Percentiles rank a stretch among this genome's conserved stretches.
Evolutionary conservation across 306 rosid genomes (phyloP).

Genomic region (Castanea crenata): DNA sequence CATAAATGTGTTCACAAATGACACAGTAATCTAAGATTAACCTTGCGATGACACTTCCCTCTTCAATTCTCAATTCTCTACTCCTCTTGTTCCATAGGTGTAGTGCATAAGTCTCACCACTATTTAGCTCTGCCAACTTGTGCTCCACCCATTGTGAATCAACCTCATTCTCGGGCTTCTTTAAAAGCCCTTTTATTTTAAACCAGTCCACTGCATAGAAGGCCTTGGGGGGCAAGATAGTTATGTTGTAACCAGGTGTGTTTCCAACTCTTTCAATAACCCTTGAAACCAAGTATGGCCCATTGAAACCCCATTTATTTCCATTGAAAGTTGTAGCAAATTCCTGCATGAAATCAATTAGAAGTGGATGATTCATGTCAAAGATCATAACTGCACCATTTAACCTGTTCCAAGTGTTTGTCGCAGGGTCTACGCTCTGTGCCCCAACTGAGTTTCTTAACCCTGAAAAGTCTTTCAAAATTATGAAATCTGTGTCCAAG

Average conservation of each 20-base stretch:
- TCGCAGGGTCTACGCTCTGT: no score
- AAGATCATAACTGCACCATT: no score
- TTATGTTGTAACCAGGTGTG: background rate
- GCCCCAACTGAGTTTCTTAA: no score
- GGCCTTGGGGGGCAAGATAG: background rate
- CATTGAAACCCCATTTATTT: background rate
- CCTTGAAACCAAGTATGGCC: background rate
- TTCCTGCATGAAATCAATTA: background rate
- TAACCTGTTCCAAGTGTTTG: no score
- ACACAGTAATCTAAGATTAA: background rate
- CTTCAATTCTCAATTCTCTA: background rate
- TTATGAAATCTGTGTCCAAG: background rate
- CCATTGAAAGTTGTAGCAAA: background rate
- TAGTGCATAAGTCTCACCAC: background rate
- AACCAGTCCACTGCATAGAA: background rate
- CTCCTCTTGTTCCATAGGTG: background rate
- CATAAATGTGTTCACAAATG: no score
- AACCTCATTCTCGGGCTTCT: background rate
- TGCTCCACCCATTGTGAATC: background rate
- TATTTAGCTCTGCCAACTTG: background rate
- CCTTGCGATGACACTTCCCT: background rate
- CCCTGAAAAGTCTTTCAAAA: no score
- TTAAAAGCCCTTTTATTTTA: background rate
- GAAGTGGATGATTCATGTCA: no score
- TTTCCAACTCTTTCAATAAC: background rate